Evolutionary conservation across 352 stramenopile species (phyloP), one percentile per base, ranked within the genome.

Genomic region (Lagenidium giganteum): DNA sequence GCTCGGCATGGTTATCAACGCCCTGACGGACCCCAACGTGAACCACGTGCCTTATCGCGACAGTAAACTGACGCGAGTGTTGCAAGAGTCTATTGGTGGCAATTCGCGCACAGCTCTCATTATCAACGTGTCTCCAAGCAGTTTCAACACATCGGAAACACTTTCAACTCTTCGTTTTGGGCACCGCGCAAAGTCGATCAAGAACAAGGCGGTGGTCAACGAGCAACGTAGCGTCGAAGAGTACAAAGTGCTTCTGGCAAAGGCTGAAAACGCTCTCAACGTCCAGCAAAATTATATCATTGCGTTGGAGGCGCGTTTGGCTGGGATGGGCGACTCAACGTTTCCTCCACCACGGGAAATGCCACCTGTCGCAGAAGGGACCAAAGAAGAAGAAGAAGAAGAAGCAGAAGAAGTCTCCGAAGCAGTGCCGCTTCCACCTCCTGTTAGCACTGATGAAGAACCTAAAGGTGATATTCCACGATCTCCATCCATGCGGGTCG

Each of bases 151-250:
- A 4, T 54, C 59, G 0, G 93, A 98, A 64, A 98, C 92, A 6
- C 57, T 97, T 14, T 96, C 80, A 8, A 98, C 93, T 16, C 61
- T 96, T 22, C 76, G 87, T 4, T 97, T 97, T 45, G 89, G 86
- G 18, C 87, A 80, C 34, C 80, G 88, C 13, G 93, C 93, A n/a
- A 97, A 98, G 54, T 85, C 70, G 17, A 97, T 98, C 54, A 86
- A 96, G 67, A 98, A 98, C 64, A 96, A 96, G 69, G 87, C 92
- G 3, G 84, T 95, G 5, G 89, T 97, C 20, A 98, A 98, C 39
- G 79, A 96, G 42, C 72, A 93, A 39, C 73, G 83, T 29, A 96
- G 80, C 46, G 84, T 96, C 14, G 83, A 92, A 22, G 91, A 97
- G 58, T 93, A 96, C 55, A 92, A 95, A 61, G 46, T 74, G 13